These are phyloP conservation scores for Sordaria brevicollis DNA, from an alignment of 495 filamentous ascomycete genomes.

Conservation along the genomic window DNA sequence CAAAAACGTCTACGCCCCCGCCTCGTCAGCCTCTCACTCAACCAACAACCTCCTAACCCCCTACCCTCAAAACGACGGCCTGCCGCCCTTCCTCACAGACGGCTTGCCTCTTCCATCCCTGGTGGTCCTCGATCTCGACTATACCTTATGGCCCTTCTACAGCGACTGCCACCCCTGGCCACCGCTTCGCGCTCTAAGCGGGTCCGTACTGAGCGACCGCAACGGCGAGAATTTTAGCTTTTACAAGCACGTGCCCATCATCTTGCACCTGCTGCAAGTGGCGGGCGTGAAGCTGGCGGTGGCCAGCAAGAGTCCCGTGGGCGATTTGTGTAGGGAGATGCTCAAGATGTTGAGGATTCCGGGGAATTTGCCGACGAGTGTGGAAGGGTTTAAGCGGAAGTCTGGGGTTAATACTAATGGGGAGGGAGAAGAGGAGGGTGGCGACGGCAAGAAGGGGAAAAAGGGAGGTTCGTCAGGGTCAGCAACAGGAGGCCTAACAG, in stretches of 20 bases:
- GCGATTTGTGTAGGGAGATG: constrained; percentile 72
- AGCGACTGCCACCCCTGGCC: constrained; percentile 83
- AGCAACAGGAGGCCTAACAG: background rate
- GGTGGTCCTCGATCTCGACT: constrained; percentile 91
- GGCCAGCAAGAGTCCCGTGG: constrained; percentile 74
- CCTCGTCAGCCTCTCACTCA: background rate
- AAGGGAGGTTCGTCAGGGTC: background rate
- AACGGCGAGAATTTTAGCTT: constrained; percentile 72
- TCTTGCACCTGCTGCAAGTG: constrained; percentile 50
- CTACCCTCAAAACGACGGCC: constrained; percentile 33
- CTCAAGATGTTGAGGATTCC: constrained; percentile 59
- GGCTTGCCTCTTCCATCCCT: constrained; percentile 72
- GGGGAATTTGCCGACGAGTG: background rate
- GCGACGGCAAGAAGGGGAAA: background rate
- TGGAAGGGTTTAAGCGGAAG: background rate
- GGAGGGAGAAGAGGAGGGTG: background rate
- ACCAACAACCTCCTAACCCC: constrained; percentile 27
- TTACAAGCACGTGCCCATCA: constrained; percentile 64
- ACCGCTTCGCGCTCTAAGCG: constrained; percentile 57
- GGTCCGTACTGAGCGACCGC: constrained; percentile 42
- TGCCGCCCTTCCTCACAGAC: constrained; percentile 47
- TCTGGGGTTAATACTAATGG: background rate
- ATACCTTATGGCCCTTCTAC: constrained; percentile 98
- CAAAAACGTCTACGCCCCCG: background rate
- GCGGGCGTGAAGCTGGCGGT: constrained; percentile 55